Base-by-base conservation (phyloP, 208 protist genomes). In the Leishmania guyanensis region DNA sequence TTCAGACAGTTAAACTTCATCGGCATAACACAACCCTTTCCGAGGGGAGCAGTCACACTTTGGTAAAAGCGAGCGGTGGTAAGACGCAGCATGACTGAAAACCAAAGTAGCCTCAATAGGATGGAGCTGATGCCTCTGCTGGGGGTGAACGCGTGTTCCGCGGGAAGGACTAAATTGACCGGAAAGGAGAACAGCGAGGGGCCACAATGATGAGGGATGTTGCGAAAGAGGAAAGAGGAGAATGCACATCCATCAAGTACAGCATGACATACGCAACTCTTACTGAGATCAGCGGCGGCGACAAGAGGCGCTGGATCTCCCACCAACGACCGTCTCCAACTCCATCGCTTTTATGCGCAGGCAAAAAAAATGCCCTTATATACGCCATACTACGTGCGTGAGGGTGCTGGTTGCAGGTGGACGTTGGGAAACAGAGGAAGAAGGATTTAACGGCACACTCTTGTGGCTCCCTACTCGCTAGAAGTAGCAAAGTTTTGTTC, bases 1-100 rank as follows among this genome's bases (percentile, higher is more conserved):
- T 93, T 94, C 58, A 94, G 80, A 62, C 90, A 87, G 87, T 94
- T 88, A 66, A 95, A 96, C 82, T 92, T 94, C 70, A 96, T 84
- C 46, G 93, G 93, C 3, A 96, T 89, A 29, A 96, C 93, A 77
- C 88, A 89, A 33, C 93, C 93, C 83, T 96, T 94, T 53, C 93
- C 93, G 51, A 96, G 86, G 9, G 93, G 89, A 6, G 85, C 77
- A n/a, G 85, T 64, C 73, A 96, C 69, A 84, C 86, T 88, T 79
- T 91, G 85, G 81, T 94, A 93, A 26, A 93, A 79, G 8, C 78
- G 81, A 33, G 87, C 78, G 17, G 86, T 62, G 69, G 90, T 91
- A 75, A 90, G 91, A 58, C 91, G 90, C 68, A 96, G 90, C 93
- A 95, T 96, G 78, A 58, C 66, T 65, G 53, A 54, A 51, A 50